Evolutionary conservation across 371 early-diverging fungal genomes (phyloP).

Genomic region (Smittium culicis): DNA sequence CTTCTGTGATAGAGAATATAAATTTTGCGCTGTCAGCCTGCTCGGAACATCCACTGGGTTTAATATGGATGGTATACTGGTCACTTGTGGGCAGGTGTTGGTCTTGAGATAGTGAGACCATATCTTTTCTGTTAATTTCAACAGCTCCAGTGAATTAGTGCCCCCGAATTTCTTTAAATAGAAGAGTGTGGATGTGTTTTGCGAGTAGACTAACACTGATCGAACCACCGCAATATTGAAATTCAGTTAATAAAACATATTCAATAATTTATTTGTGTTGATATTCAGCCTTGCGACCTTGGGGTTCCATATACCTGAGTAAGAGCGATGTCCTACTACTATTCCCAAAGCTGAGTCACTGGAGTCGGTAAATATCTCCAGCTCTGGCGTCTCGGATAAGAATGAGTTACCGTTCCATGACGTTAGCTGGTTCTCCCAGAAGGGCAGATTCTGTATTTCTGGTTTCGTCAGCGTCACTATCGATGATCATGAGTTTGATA

Average conservation of each 20-base stretch:
- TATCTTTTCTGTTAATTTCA: not conserved
- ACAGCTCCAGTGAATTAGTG: not conserved
- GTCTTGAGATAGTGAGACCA: not conserved
- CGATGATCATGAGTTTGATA: not conserved
- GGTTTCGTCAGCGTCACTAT: not conserved
- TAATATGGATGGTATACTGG: not conserved
- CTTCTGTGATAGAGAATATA: not conserved
- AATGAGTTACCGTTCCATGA: not conserved
- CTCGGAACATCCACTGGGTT: conserved; percentile 3
- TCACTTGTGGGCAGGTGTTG: conserved; percentile 1
- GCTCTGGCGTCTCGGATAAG: not conserved
- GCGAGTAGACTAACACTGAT: not conserved
- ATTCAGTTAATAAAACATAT: not conserved
- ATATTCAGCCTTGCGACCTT: not conserved
- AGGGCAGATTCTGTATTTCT: not conserved
- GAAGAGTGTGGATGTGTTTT: not conserved
- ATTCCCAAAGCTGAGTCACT: not conserved
- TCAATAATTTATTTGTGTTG: not conserved
- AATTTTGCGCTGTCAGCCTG: not conserved
- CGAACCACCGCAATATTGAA: not conserved
- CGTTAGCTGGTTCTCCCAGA: not conserved
- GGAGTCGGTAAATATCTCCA: not conserved
- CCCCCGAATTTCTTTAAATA: not conserved
- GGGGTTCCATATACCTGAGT: not conserved
- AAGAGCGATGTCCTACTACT: not conserved